phyloP scores from a whole-genome alignment of 2,329 filamentous ascomycete species.

The Endocalyx cinctus region DNA sequence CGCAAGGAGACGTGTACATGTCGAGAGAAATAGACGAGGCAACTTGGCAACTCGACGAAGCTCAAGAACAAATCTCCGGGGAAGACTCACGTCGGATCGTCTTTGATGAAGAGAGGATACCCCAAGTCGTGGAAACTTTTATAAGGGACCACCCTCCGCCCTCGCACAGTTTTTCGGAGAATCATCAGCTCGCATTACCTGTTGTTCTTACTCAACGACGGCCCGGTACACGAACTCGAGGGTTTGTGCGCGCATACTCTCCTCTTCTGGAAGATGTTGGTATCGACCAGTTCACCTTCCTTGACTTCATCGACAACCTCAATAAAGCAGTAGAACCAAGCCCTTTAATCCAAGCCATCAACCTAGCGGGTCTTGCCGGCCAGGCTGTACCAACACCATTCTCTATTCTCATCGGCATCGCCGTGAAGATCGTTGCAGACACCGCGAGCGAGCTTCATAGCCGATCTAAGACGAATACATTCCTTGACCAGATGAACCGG shows the following conservation, averaged over 20 bases:
- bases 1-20: conserved; percentile 1
- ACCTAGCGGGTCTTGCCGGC: conserved; percentile 8
- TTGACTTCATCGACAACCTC: conserved; percentile 37
- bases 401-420: conserved; percentile 2
- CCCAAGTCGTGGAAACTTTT: no score
- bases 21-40: conserved; percentile 8
- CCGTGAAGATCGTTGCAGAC: conserved; percentile 1
- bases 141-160: no score
- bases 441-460: conserved; percentile 2
- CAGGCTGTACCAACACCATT: conserved; percentile 1
- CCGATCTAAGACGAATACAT: conserved; percentile 4
- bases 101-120: not conserved
- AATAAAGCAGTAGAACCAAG: conserved; percentile 16
- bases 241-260: conserved; percentile 40
- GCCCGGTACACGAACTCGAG: conserved; percentile 32
- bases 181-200: conserved; percentile 16
- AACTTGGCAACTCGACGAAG: conserved; percentile 10
- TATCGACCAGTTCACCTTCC: conserved; percentile 36
- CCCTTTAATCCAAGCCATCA: conserved; percentile 10
- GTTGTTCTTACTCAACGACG: conserved; percentile 41
- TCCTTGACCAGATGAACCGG: conserved; percentile 3
- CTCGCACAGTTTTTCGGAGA: no score
- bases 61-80: conserved; percentile 5
- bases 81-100: not conserved
- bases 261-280: conserved; percentile 33